Evolutionary conservation across 306 rosid genomes (phyloP).

Genomic region (Trifolium subterraneum): DNA sequence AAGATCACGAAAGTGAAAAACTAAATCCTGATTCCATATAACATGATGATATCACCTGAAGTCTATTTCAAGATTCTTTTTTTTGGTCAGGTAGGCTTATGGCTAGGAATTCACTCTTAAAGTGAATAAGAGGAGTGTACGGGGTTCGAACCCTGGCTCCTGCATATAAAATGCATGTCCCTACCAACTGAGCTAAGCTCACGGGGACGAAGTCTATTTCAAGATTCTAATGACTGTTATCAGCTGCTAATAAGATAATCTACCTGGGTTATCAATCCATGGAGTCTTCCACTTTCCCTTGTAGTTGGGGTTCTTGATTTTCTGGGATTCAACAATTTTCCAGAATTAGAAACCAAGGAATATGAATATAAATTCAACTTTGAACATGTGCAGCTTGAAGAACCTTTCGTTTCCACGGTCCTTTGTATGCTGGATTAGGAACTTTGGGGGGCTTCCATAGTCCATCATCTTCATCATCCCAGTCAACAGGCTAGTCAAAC

Average conservation of each 20-base stretch:
- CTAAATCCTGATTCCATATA: neutral
- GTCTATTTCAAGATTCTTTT: conserved; percentile 22
- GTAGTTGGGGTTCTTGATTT: conserved; percentile 94
- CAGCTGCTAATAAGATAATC: conserved; percentile 22
- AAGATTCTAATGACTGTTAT: conserved; percentile 17
- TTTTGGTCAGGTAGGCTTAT: too few relatives aligned
- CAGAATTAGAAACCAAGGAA: conserved; percentile 35
- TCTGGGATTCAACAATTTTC: conserved; percentile 56
- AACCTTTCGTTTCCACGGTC: conserved; percentile 97
- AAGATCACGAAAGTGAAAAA: conserved; percentile 15
- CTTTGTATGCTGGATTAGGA: conserved; percentile 94
- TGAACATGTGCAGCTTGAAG: conserved; percentile 32
- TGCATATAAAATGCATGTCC: too few relatives aligned
- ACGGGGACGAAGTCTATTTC: conserved; percentile 9
- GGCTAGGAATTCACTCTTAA: too few relatives aligned
- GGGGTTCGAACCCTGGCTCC: too few relatives aligned
- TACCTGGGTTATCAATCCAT: conserved; percentile 97
- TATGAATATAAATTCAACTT: conserved; percentile 33
- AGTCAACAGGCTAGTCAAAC: conserved; percentile 70
- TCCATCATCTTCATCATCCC: conserved; percentile 95
- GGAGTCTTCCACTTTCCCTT: conserved; percentile 96
- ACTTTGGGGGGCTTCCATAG: conserved; percentile 86
- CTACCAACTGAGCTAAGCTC: too few relatives aligned
- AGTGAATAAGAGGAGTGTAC: too few relatives aligned
- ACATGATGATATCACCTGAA: conserved; percentile 15